phyloP scores from a whole-genome alignment of 306 rosid genomes.

The Adenanthera pavonina region DNA sequence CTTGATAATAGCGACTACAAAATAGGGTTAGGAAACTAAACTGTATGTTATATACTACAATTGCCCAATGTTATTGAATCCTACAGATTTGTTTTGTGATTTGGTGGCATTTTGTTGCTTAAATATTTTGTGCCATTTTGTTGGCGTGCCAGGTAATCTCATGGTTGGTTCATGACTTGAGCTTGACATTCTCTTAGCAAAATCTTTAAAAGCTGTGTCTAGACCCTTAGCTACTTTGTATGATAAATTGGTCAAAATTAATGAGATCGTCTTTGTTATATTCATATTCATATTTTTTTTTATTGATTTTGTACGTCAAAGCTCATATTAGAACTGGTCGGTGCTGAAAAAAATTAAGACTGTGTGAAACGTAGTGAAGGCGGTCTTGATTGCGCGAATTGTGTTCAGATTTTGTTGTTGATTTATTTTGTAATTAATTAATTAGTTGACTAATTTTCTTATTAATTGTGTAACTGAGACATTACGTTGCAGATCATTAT shows the following conservation, averaged over 20 bases:
- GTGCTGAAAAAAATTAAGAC: background rate
- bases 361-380: background rate
- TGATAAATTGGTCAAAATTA: background rate
- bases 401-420: background rate
- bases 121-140: slow-evolving; percentile 3
- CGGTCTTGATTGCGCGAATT: background rate
- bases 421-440: background rate
- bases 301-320: background rate
- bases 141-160: slow-evolving; percentile 3
- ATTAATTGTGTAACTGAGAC: background rate
- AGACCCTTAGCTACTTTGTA: background rate
- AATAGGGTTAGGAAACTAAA: background rate
- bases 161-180: background rate
- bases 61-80: background rate
- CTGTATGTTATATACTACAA: background rate
- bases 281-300: background rate
- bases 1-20: background rate
- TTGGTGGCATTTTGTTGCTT: background rate
- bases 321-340: background rate
- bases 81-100: background rate
- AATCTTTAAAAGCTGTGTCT: background rate
- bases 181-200: background rate
- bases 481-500: background rate
- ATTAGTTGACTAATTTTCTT: background rate
- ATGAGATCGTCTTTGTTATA: background rate